These are phyloP conservation scores for Geotrichum bryndzae DNA, from an alignment of 1,139 yeast genomes.

Conservation along the genomic window DNA sequence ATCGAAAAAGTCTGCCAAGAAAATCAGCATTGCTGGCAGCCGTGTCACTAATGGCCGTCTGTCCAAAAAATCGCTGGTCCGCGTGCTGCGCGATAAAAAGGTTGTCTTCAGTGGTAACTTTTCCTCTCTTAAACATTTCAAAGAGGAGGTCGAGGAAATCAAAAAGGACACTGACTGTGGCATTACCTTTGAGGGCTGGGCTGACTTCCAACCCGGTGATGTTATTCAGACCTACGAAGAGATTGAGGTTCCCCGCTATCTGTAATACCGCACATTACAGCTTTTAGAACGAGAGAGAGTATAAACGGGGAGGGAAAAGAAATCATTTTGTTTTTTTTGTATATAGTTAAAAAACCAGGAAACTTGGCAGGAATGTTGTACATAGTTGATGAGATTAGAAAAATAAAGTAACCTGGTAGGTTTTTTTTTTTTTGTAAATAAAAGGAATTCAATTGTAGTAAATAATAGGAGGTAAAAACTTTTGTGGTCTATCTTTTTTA, in stretches of 20 bases:
- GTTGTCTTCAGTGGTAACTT: constrained; percentile 62
- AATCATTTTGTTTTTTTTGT: constrained; percentile 5
- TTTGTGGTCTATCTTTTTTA: no score
- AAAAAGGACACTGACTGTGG: constrained; percentile 92
- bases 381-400: no score
- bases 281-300: not conserved
- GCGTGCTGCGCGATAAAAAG: constrained; percentile 52
- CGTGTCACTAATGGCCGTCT: constrained; percentile 69
- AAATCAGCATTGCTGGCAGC: constrained; percentile 76
- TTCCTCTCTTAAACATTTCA: constrained; percentile 71
- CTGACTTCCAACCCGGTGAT: constrained; percentile 70
- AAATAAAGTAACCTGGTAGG: no score
- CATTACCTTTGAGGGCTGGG: constrained; percentile 63
- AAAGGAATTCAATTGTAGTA: no score
- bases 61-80: constrained; percentile 53
- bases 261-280: constrained; percentile 37
- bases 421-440: no score
- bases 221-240: constrained; percentile 68
- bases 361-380: no score
- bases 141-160: constrained; percentile 72
- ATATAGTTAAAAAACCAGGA: no score
- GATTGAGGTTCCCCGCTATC: constrained; percentile 57
- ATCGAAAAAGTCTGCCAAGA: constrained; percentile 40
- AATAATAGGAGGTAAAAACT: no score
- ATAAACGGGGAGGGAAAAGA: not conserved